Evolutionary conservation across 2,329 filamentous ascomycete genomes (phyloP).

Genomic region (Apiospora saccharicola): DNA sequence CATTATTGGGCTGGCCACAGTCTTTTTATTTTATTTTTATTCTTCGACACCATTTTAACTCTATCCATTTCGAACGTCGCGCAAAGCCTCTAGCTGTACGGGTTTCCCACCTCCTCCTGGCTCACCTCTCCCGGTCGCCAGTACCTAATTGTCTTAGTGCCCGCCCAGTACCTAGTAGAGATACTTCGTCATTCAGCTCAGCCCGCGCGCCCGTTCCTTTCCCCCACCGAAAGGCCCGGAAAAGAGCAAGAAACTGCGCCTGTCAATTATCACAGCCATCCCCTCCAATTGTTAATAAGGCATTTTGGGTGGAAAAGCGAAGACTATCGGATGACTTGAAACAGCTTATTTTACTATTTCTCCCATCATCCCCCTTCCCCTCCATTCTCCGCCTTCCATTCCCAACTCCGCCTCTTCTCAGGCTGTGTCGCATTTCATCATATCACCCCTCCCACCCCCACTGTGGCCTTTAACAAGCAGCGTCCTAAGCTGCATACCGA

Average conservation of each 20-base stretch:
- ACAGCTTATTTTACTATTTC: conserved; percentile 11
- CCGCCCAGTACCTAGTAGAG: conserved; percentile 17
- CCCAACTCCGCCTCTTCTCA: conserved; percentile 24
- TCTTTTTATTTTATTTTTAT: conserved; percentile 5
- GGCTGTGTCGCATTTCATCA: conserved; percentile 32
- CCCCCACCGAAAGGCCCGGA: conserved; percentile 21
- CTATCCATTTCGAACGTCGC: conserved; percentile 19
- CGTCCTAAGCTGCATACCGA: conserved; percentile 29
- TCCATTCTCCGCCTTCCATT: conserved; percentile 6
- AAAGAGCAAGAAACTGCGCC: conserved; percentile 1
- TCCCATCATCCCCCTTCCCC: conserved; percentile 10
- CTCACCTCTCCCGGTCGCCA: conserved; percentile 11
- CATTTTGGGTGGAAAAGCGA: background rate
- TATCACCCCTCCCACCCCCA: conserved; percentile 27
- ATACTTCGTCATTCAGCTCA: conserved; percentile 24
- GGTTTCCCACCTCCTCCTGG: conserved; percentile 9
- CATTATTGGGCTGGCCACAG: conserved; percentile 21
- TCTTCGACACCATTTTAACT: conserved; percentile 14
- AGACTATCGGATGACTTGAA: conserved; percentile 22
- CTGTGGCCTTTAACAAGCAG: conserved; percentile 29
- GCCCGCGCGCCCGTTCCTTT: conserved; percentile 21
- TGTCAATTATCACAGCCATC: conserved; percentile 19
- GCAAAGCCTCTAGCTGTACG: conserved; percentile 8
- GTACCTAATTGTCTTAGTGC: conserved; percentile 12
- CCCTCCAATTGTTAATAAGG: conserved; percentile 10